Evolutionary conservation across 306 rosid species (phyloP), one percentile per base, ranked within the genome.

Genomic region (Pyrus bretschneideri): DNA sequence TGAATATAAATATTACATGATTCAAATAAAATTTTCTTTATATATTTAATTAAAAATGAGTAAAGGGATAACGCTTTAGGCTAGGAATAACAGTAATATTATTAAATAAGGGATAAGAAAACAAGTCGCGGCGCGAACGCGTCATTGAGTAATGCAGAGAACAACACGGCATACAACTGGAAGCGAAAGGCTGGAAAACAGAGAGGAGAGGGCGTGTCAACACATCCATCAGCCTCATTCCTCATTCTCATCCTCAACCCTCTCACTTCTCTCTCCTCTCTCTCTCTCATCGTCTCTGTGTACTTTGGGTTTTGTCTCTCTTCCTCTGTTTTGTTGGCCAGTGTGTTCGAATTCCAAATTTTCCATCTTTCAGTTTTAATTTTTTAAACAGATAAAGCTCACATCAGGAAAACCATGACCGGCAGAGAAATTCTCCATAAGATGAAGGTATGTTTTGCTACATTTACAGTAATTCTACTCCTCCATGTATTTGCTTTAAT

Each of bases 341-440:
- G 77, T 54, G 79, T 67, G 80, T 69, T 40, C 64, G 29, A 33
- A 2, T 33, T 52, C 57, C 42, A 22, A 51, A 51, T 51, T 45
- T 66, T 46, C 57, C 30, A 21, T 54, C 38, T 30, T 19, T n/a
- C 40, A 49, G 5, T 61, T 5, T 76, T n/a, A 4, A 13, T 46
- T 44, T 44, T 13, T 66, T 17, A 29, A 74, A 77, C 70, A 74
- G 38, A 82, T 46, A 69, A 61, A 12, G 33, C 31, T 71, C 54
- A 8, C 67, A 9, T 14, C 17, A 19, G 4, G 31, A 31, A 45
- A 65, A 51, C 80, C 63, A 93, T 93, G 98, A 2, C 87, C 9
- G 90, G 97, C 86, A 91, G 22, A 79, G 97, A 91, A 76, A 86
- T 93, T 67, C 80, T 93, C 66, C 77, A 77, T 65, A 93, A 89